These are phyloP conservation scores for Gremmenia infestans DNA, from an alignment of 2,329 filamentous ascomycete genomes.

Conservation along the genomic window DNA sequence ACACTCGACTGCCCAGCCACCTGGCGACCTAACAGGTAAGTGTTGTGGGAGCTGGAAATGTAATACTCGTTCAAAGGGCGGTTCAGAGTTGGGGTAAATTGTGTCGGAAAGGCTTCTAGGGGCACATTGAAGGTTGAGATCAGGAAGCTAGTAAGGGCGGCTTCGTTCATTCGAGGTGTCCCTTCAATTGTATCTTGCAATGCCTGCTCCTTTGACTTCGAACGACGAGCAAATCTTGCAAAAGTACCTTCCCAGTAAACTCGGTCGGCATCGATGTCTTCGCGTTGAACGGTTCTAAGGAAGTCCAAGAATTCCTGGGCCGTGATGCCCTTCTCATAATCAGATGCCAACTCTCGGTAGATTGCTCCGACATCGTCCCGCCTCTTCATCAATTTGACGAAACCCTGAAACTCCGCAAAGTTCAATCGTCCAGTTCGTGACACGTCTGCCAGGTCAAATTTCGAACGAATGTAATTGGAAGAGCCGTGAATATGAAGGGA, in stretches of 20 bases:
- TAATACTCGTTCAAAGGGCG: slow-evolving; percentile 94
- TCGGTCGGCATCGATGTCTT: slow-evolving; percentile 65
- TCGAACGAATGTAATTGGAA: slow-evolving; percentile 63
- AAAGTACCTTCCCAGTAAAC: slow-evolving; percentile 69
- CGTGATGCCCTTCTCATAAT: slow-evolving; percentile 61
- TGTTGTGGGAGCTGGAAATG: slow-evolving; percentile 98
- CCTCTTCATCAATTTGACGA: slow-evolving; percentile 77
- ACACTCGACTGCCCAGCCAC: slow-evolving; percentile 86
- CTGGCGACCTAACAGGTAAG: slow-evolving; percentile 88
- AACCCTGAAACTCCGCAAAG: slow-evolving; percentile 76
- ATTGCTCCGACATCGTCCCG: slow-evolving; percentile 75
- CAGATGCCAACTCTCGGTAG: slow-evolving; percentile 57
- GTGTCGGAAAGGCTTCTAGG: slow-evolving; percentile 54
- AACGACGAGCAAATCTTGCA: slow-evolving; percentile 59
- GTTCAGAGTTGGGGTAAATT: slow-evolving; percentile 56
- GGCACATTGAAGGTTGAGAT: slow-evolving; percentile 69
- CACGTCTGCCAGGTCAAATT: slow-evolving; percentile 70
- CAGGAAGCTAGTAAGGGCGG: slow-evolving; percentile 73
- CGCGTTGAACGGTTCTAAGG: slow-evolving; percentile 65
- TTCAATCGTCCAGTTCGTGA: slow-evolving; percentile 61
- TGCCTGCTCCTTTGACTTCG: slow-evolving; percentile 43
- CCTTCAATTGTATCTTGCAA: slow-evolving; percentile 38
- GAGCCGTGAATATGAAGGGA: slow-evolving; percentile 90
- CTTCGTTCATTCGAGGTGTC: slow-evolving; percentile 63
- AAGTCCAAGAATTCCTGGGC: slow-evolving; percentile 72